Base-by-base conservation (phyloP, 2,329 filamentous ascomycete species). In the Talaromyces amestolkiae region DNA sequence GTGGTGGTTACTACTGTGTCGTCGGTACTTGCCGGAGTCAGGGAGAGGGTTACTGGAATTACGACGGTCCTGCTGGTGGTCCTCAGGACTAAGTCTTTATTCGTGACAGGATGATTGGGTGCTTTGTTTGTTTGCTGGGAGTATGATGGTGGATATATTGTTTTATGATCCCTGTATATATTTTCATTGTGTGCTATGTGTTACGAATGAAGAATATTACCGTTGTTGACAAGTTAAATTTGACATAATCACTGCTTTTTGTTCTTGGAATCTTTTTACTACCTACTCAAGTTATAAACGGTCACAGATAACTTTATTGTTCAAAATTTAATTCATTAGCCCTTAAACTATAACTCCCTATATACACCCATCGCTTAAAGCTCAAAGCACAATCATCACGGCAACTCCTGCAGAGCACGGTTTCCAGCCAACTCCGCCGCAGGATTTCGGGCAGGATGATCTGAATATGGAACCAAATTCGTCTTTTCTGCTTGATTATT, bases 1-100 rank as follows among this genome's bases (percentile, higher is more conserved):
- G 54, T 13, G 54, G 54, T 41, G 54, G 54, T 41, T 58, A 58
- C 22, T 58, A 58, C 54, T 58, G 54, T 58, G 54, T 58, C 22
- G 27, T 58, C 10, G 54, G 54, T 22, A 37, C 10, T n/a, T 58
- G 54, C 35, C 54, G 54, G 6, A 41, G 35, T 4, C 54, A 58
- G 27, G 54, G 54, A 39, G 31, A 35, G 31, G 33, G 33, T 39
- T 58, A 58, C 24, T 58, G 54, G 54, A 24, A 58, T 39, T 58
- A 58, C 17, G 13, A 24, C 10, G 54, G 54, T 39, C 54, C 54
- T 39, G 54, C 54, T 35, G 54, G 54, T 41, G 54, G 54, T 39
- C 54, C 54, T 17, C 33, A n/a, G 47, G 47, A 51, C 24, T 51
- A 31, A n/a, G 24, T 3, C 7, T 17, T 31, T 22, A 31, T 51